Evolutionary conservation across 345 rosid genomes (phyloP), one percentile per base, ranked within the genome.

Genomic region (Euclidium syriacum): DNA sequence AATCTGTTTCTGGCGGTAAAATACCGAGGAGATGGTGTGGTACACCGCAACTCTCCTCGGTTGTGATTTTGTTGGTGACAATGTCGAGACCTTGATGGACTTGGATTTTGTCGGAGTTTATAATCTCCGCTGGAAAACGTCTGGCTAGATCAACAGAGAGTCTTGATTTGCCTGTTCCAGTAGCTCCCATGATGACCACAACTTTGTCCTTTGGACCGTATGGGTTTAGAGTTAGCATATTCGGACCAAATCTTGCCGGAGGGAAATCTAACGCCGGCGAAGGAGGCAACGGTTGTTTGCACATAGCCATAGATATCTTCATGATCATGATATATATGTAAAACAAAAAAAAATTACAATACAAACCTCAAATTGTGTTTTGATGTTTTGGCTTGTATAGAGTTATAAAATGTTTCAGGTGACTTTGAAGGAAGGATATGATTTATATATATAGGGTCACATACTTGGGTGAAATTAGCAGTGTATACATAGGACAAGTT

Each of bases 21-120:
- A 72, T 61, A 6, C 92, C 88, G 10, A 88, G 52, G 44, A 88
- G 69, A 61, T 88, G 96, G 72, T 88, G 96, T 0, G 81, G 85
- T 30, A 88, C 18, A 1, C 90, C 92, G 11, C 79, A 53, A 17
- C 69, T 72, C 54, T 88, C 92, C 46, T 80, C 80, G 16, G 75
- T 70, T 0, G 88, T 71, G 55, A 88, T 79, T 65, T 88, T 88
- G 67, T 88, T 88, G 14, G 92, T 85, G 38, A 68, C 73, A 27
- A 83, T 71, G 58, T 88, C 83, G 20, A 88, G 84, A 11, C 90
- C 96, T 54, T 72, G 18, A 48, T 82, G 78, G 24, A 66, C 77
- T 74, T 88, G 96, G 59, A 88, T 85, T 74, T 88, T 88, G 57
- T 88, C 96, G 1, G 96, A 83, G 35, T 85, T 88, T 10, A 85